phyloP scores from a whole-genome alignment of 768 basidiomycete species.

The Suillus alpinus region DNA sequence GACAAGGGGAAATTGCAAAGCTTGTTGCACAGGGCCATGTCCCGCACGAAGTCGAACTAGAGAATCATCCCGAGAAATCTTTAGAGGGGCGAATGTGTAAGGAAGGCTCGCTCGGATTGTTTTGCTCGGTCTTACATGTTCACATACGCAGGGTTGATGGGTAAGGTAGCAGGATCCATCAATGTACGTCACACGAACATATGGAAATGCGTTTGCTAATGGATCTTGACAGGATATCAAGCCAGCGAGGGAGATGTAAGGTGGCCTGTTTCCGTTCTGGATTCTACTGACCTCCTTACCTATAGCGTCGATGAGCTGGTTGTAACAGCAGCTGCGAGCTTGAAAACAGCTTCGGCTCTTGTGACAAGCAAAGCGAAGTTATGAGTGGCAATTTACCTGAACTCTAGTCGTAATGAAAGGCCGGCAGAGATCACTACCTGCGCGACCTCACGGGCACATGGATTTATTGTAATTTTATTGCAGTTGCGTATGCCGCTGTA shows the following conservation, averaged over 20 bases:
- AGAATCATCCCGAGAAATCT: slow-evolving; percentile 64
- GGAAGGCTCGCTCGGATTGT: slow-evolving; percentile 15
- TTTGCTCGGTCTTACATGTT: slow-evolving; percentile 5
- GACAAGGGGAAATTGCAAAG: slow-evolving; percentile 55
- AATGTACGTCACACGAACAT: slow-evolving; percentile 36
- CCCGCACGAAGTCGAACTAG: slow-evolving; percentile 73
- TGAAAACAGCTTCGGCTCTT: slow-evolving; percentile 44
- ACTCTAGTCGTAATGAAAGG: background rate
- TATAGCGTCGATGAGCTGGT: slow-evolving; percentile 81
- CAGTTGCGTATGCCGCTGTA: background rate
- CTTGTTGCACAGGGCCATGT: slow-evolving; percentile 64
- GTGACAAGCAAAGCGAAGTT: slow-evolving; percentile 51
- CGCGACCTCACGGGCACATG: background rate
- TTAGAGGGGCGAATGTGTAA: slow-evolving; percentile 58
- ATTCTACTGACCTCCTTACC: slow-evolving; percentile 8
- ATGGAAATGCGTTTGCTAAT: slow-evolving; percentile 5
- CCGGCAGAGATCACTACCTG: background rate
- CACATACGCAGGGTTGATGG: slow-evolving; percentile 63
- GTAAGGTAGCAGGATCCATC: slow-evolving; percentile 72
- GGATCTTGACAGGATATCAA: slow-evolving; percentile 58
- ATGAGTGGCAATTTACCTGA: slow-evolving; percentile 9
- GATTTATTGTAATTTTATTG: background rate
- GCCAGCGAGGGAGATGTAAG: slow-evolving; percentile 81
- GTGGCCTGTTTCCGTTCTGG: background rate
- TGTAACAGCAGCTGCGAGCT: slow-evolving; percentile 56